Percentiles rank a stretch among this genome's conserved stretches.
Conservation (phyloP, 805 yeast species). For the Wickerhamomyces kurtzmanii region DNA sequence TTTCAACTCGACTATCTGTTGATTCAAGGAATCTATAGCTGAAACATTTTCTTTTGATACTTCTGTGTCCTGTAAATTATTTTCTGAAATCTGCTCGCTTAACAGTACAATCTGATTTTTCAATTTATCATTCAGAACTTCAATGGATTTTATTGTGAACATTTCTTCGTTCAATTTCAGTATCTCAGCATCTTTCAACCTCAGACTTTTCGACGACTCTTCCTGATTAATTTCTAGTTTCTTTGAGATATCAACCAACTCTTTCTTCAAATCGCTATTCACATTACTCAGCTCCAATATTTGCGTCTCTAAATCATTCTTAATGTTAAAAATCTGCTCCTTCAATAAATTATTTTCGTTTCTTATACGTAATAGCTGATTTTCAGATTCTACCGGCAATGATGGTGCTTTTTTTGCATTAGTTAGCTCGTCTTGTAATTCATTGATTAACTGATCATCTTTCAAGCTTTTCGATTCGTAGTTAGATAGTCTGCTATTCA, state of each 20-base stretch:
- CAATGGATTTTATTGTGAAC: constrained; percentile 1
- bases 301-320: constrained; percentile 13
- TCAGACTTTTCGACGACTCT: constrained; percentile 16
- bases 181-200: constrained; percentile 16
- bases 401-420: too few relatives aligned
- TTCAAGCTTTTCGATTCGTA: constrained; percentile 7
- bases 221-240: constrained; percentile 17
- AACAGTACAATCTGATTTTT: too few relatives aligned
- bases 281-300: constrained; percentile 21
- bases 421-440: constrained; percentile 20
- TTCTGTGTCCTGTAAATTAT: too few relatives aligned
- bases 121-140: constrained; percentile 1
- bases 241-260: constrained; percentile 14
- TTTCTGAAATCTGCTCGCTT: too few relatives aligned
- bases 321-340: not conserved
- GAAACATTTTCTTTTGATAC: too few relatives aligned
- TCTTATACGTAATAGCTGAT: too few relatives aligned
- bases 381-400: too few relatives aligned
- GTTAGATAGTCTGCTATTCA: constrained; percentile 1
- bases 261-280: constrained; percentile 11
- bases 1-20: not conserved
- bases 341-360: constrained; percentile 6
- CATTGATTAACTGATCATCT: constrained; percentile 14
- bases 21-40: too few relatives aligned
- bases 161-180: constrained; percentile 2